Conservation (phyloP, 2,329 filamentous ascomycete species). For the Aspergillus fumigatus region DNA sequence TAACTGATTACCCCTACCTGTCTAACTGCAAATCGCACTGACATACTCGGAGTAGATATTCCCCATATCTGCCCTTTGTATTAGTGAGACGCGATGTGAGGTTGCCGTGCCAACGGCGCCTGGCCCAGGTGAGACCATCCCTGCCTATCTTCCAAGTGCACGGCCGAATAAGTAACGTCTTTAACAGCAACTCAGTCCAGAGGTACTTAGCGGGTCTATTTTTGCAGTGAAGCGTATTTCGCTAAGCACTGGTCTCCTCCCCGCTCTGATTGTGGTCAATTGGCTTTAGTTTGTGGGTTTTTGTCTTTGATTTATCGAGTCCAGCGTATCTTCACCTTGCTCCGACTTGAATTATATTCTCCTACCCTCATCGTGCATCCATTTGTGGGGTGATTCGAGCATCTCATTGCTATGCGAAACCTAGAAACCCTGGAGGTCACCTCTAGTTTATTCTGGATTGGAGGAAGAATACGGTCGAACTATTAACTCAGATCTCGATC, state of each 20-base stretch:
- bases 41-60: no score
- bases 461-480: background rate
- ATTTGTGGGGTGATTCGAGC: background rate
- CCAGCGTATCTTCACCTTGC: background rate
- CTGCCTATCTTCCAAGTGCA: background rate
- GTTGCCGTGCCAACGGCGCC: constrained; percentile 23
- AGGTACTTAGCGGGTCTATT: background rate
- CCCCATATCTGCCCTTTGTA: no score
- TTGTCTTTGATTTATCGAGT: background rate
- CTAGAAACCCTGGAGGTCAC: background rate
- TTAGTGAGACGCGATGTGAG: background rate
- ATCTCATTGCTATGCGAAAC: background rate
- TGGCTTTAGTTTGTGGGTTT: background rate
- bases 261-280: background rate
- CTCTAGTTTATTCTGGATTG: background rate
- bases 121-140: constrained; percentile 13
- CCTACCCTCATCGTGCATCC: background rate
- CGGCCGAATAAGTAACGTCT: background rate
- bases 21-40: no score
- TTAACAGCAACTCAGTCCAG: background rate
- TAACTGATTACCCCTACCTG: no score
- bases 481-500: constrained; percentile 3
- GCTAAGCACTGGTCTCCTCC: background rate
- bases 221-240: background rate
- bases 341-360: background rate